These are phyloP conservation scores for Sherardia arvensis DNA, from an alignment of 257 asterid species.

Conservation along the genomic window DNA sequence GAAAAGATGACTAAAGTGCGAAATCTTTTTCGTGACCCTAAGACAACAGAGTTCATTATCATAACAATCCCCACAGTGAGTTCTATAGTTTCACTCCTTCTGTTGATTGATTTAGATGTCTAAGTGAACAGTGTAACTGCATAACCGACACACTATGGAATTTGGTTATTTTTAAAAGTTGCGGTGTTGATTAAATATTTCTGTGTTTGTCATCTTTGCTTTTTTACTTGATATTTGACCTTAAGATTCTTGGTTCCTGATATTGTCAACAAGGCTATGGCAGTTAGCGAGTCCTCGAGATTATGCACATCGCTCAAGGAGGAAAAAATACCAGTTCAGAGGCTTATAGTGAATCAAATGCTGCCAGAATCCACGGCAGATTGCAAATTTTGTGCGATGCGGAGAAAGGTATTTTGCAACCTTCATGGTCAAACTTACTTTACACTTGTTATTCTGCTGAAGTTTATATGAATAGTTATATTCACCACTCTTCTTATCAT, in stretches of 20 bases:
- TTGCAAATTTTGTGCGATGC: conserved; percentile 75
- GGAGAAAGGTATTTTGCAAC: conserved; percentile 37
- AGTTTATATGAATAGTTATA: background rate
- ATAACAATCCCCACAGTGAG: conserved; percentile 75
- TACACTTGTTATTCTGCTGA: too few species aligned
- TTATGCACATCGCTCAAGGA: conserved; percentile 58
- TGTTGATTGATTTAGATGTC: background rate
- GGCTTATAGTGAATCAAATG: conserved; percentile 58
- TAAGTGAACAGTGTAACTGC: background rate
- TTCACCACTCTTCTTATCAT: background rate
- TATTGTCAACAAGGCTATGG: conserved; percentile 48
- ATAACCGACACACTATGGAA: background rate
- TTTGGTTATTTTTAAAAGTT: background rate
- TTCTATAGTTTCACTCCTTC: conserved; percentile 7
- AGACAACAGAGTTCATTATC: conserved; percentile 59
- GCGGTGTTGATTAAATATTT: background rate
- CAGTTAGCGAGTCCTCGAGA: conserved; percentile 62
- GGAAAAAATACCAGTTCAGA: conserved; percentile 59
- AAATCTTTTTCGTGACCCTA: conserved; percentile 57
- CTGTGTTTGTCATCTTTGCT: background rate
- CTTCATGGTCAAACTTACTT: background rate
- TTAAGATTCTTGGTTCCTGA: conserved; percentile 7
- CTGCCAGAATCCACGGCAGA: conserved; percentile 50
- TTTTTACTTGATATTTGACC: background rate
- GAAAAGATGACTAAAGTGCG: conserved; percentile 63